Evolutionary conservation across 2,329 filamentous ascomycete genomes (phyloP).

Genomic region (Periglandula ipomoeae): DNA sequence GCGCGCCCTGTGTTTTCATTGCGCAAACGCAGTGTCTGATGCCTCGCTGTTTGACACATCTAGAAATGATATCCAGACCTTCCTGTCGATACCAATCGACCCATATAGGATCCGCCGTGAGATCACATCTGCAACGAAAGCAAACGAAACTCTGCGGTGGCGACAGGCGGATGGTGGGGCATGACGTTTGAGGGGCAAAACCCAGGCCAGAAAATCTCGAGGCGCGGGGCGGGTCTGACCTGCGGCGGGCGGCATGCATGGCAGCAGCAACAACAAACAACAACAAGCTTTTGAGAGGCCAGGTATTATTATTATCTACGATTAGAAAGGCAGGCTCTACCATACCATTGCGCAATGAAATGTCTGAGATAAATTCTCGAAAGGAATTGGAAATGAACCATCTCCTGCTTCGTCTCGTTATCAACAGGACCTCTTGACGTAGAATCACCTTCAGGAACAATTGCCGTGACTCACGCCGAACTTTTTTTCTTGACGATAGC

Average conservation of each 20-base stretch:
- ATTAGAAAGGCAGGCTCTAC: too few relatives aligned
- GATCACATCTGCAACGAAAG: slow-evolving; percentile 7
- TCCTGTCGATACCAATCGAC: too few relatives aligned
- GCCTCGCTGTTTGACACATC: neutral
- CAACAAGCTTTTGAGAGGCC: neutral
- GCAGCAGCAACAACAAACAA: neutral
- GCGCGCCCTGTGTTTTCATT: neutral
- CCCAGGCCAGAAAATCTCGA: slow-evolving; percentile 1
- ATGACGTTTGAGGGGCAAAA: slow-evolving; percentile 20
- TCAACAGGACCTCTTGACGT: too few relatives aligned
- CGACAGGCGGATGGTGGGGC: slow-evolving; percentile 19
- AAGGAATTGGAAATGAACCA: neutral
- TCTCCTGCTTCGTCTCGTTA: neutral
- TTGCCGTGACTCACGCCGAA: slow-evolving; percentile 19
- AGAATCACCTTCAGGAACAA: neutral
- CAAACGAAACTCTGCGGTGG: slow-evolving; percentile 14
- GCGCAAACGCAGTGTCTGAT: neutral
- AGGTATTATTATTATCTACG: neutral
- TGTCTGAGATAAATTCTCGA: too few relatives aligned
- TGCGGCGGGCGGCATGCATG: neutral
- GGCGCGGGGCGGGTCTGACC: neutral
- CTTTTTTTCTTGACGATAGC: slow-evolving; percentile 12
- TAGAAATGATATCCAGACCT: neutral
- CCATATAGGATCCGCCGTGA: slow-evolving; percentile 15
- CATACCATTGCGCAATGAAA: neutral